Evolutionary conservation across 2,329 filamentous ascomycete species (phyloP).

Genomic region (Aspergillus transmontanensis): DNA sequence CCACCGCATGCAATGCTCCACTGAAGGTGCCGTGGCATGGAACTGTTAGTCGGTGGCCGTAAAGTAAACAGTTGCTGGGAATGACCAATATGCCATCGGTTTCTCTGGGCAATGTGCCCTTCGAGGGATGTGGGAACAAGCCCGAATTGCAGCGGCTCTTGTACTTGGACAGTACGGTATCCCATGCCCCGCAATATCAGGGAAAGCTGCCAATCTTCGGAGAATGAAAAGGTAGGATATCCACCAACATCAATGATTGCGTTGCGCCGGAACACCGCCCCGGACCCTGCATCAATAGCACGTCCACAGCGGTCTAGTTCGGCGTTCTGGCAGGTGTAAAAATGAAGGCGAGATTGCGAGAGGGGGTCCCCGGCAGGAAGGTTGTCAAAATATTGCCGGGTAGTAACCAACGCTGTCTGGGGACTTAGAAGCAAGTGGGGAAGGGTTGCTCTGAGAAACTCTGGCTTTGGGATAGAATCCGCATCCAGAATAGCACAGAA

Average conservation of each 20-base stretch:
- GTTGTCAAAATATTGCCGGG: constrained; percentile 39
- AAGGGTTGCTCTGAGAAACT: constrained; percentile 40
- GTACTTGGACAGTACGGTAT: constrained; percentile 31
- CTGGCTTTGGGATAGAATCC: constrained; percentile 38
- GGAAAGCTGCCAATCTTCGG: constrained; percentile 39
- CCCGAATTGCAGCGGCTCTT: constrained; percentile 37
- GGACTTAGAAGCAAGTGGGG: constrained; percentile 36
- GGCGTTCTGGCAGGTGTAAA: constrained; percentile 37
- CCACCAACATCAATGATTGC: constrained; percentile 34
- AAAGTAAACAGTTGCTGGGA: neutral
- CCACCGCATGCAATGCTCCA: neutral
- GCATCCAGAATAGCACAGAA: constrained; percentile 39
- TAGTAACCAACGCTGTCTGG: constrained; percentile 33
- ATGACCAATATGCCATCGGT: constrained; percentile 32
- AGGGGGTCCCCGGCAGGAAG: constrained; percentile 34
- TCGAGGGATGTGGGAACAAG: constrained; percentile 37
- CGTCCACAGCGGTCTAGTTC: constrained; percentile 30
- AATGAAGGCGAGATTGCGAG: constrained; percentile 33
- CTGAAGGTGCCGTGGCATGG: neutral
- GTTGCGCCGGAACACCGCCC: constrained; percentile 36
- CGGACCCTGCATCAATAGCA: constrained; percentile 38
- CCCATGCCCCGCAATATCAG: constrained; percentile 34
- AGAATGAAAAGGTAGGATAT: constrained; percentile 38
- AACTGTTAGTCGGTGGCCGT: neutral
- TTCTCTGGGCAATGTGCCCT: constrained; percentile 38